Evolutionary conservation across 805 yeast species (phyloP), one percentile per base, ranked within the genome.

Genomic region (Metschnikowia lachancei): DNA sequence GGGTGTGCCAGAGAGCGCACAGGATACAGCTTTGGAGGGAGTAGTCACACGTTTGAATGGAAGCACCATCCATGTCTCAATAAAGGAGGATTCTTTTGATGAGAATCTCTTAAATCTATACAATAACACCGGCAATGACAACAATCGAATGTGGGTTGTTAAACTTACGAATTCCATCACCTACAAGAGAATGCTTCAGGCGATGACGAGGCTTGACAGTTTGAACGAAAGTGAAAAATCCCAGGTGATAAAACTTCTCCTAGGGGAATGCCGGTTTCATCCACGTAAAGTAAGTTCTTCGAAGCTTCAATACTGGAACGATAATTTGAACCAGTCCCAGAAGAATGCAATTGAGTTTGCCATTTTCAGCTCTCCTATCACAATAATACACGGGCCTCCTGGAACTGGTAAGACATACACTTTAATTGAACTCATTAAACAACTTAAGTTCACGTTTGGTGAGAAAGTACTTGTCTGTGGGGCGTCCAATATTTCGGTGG

Each of bases 401-500:
- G 92, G 92, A 3, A 85, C 92, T 0, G 92, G 92, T 10, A 80
- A 81, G 49, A 92, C 98, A 0, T 84, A 83, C 52, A 91, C 97
- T 0, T 57, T 92, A 5, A 81, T 91, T 9, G 97, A 92, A 58
- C 67, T 87, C 7, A 82, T 90, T 31, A 78, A 85, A 42, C 97
- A 91, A 59, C 68, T 89, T 41, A 73, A 81, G 1, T 69, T 68
- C 8, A 66, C 64, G 12, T 58, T 58, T 5, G 56, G 61, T 13
- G 75, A 73, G 43, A 64, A 90, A 37, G 82, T 92, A 0, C 68
- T 92, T 24, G 91, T 92, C 0, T 91, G 97, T 67, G 97, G 97
- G 0, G 96, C 98, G 0, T 90, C 97, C 0, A 92, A 92, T 61
- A 83, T 90, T 13, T 81, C 97, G 1, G 95, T 91, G 1, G 98